These are phyloP conservation scores for Taphrina wiesneri DNA, from an alignment of 1,139 yeast species.

Conservation along the genomic window DNA sequence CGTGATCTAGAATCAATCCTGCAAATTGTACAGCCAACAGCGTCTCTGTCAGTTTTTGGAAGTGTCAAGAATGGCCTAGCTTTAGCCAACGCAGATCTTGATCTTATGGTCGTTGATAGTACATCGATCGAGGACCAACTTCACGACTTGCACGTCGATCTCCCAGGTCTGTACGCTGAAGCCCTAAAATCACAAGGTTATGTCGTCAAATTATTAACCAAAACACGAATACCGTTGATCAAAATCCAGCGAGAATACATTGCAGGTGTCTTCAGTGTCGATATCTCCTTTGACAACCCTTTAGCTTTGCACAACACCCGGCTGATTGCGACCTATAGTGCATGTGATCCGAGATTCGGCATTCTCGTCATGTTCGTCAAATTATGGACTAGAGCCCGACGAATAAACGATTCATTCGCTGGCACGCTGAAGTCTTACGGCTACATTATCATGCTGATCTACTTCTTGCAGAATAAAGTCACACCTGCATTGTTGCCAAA, in stretches of 20 bases:
- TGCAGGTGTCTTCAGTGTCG: slow-evolving; percentile 31
- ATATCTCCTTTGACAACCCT: slow-evolving; percentile 36
- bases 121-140: slow-evolving; percentile 24
- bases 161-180: slow-evolving; percentile 16
- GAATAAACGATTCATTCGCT: slow-evolving; percentile 36
- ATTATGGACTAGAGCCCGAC: slow-evolving; percentile 36
- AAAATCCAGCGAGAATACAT: slow-evolving; percentile 24
- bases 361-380: slow-evolving; percentile 34
- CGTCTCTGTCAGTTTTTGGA: slow-evolving; percentile 33
- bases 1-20: slow-evolving; percentile 23
- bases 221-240: slow-evolving; percentile 36
- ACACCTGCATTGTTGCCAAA: slow-evolving; percentile 36
- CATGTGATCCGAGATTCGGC: slow-evolving; percentile 33
- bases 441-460: slow-evolving; percentile 34
- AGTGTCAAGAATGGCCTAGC: slow-evolving; percentile 36
- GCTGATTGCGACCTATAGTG: slow-evolving; percentile 35
- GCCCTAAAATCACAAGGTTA: slow-evolving; percentile 24
- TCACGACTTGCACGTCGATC: slow-evolving; percentile 18
- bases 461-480: slow-evolving; percentile 34
- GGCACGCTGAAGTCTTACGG: slow-evolving; percentile 38
- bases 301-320: slow-evolving; percentile 37
- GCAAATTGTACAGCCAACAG: slow-evolving; percentile 24
- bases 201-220: slow-evolving; percentile 28
- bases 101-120: slow-evolving; percentile 34
- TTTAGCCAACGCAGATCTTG: slow-evolving; percentile 36